A percentile compares a stretch with the other conserved stretches of the same genome.
These are phyloP conservation scores for Clathrospora elynae DNA, from an alignment of 2,329 filamentous ascomycete species.

Conservation along the genomic window DNA sequence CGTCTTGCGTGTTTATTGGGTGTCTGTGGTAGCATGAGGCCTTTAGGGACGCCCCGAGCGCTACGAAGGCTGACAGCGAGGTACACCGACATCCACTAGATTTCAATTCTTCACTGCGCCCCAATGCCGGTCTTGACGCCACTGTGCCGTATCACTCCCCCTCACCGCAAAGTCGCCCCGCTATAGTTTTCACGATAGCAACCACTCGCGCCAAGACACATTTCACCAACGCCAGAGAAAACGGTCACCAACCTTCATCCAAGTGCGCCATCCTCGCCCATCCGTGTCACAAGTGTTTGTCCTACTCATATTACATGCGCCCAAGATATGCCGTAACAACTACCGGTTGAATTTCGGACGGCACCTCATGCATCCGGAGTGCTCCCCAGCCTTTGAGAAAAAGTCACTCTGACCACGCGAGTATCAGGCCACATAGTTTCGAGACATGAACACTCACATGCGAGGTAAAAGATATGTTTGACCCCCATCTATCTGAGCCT, in stretches of 20 bases:
- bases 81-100: not conserved
- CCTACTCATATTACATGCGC: too few relatives aligned
- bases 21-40: too few relatives aligned
- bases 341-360: not conserved
- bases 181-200: too few relatives aligned
- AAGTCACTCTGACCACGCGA: too few relatives aligned
- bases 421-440: constrained; percentile 31
- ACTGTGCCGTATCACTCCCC: constrained; percentile 5
- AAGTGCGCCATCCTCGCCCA: not conserved
- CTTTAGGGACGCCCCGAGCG: constrained; percentile 1
- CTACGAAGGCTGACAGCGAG: constrained; percentile 2
- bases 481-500: too few relatives aligned
- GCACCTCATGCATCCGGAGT: not conserved
- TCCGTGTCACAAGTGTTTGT: too few relatives aligned
- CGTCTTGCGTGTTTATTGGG: too few relatives aligned
- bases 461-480: too few relatives aligned
- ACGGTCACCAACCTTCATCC: not conserved
- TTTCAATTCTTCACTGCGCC: not conserved
- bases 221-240: constrained; percentile 1
- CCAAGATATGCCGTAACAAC: not conserved
- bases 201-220: constrained; percentile 4
- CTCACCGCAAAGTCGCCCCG: too few relatives aligned
- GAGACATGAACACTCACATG: too few relatives aligned
- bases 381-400: too few relatives aligned
- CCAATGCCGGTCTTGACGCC: not conserved